Evolutionary conservation across 768 basidiomycete genomes (phyloP), one percentile per base, ranked within the genome.

Genomic region (Agrocybe chaxingu): DNA sequence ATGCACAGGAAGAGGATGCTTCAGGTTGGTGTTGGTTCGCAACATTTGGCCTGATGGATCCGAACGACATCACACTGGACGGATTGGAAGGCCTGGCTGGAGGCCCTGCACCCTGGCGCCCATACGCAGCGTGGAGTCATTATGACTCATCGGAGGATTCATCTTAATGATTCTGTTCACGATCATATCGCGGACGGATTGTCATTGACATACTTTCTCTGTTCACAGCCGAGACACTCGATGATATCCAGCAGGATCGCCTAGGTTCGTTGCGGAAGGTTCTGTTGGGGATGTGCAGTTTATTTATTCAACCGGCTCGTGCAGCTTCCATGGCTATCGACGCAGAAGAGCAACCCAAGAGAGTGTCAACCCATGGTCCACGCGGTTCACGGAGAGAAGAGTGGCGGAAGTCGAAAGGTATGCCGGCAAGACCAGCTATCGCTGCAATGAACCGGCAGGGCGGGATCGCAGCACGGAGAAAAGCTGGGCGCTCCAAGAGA

Each of bases 361-460:
- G 63, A 16, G 75, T 93, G 54, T 93, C 92, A 7, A 95, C 92
- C 2, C 89, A 93, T 59, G 92, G 92, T 9, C 79, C 85, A 2
- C 81, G 91, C 31, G 73, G 76, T 44, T 87, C 89, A 42, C 74
- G 92, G 52, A 76, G 89, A 55, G 92, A 92, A 63, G 75, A 82
- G 56, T 95, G 92, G 92, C 73, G 91, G 63, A 70, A 70, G 49
- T 85, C 91, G 18, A 95, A 92, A 64, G 92, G 92, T 30, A 61
- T 89, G 66, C 61, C 71, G 7, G 68, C 82, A 19, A 64, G 78
- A 56, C 73, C 79, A 7, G 73, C 72, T 53, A 63, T 75, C 7
- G 71, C 64, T 36, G 80, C 78, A 32, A 77, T 84, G 75, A 89
- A 88, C 60, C 76, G 83, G 34, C 85, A 89, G 62, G 88, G 87